A percentile compares a stretch with the other conserved stretches of the same genome.
These are phyloP conservation scores for Colletotrichum camelliae DNA, from an alignment of 2,329 filamentous ascomycete species.

Conservation along the genomic window DNA sequence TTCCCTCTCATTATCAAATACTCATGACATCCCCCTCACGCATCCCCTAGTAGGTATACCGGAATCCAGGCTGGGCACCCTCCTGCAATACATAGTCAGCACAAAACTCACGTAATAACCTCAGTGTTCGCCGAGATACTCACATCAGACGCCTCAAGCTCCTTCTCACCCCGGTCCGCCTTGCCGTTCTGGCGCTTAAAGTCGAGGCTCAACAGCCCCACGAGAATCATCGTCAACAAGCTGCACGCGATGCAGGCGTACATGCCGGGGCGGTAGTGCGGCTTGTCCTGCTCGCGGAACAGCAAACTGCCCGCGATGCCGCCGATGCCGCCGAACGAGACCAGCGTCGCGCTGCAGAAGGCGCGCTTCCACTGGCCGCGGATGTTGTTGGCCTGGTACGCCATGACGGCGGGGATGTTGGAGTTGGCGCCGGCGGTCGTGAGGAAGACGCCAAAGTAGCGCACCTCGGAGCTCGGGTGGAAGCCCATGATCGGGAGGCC, in stretches of 20 bases:
- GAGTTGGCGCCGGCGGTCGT: constrained; percentile 78
- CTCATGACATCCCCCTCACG: neutral
- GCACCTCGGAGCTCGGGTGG: constrained; percentile 56
- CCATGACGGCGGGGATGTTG: constrained; percentile 76
- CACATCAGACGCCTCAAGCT: constrained; percentile 56
- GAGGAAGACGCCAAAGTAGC: constrained; percentile 79
- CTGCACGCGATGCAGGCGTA: constrained; percentile 60
- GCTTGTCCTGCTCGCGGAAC: constrained; percentile 65
- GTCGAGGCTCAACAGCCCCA: constrained; percentile 42
- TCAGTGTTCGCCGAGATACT: constrained; percentile 28
- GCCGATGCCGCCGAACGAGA: constrained; percentile 78
- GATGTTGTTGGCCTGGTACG: constrained; percentile 88
- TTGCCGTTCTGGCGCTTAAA: constrained; percentile 51
- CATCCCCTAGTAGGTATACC: constrained; percentile 35
- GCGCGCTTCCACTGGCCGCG: constrained; percentile 89
- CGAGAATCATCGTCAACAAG: constrained; percentile 51
- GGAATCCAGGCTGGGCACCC: constrained; percentile 31
- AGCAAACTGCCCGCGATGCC: constrained; percentile 79
- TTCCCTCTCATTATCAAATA: neutral
- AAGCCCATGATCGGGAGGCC: constrained; percentile 79
- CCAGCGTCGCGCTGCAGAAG: constrained; percentile 76
- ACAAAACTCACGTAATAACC: neutral
- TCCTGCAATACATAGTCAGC: constrained; percentile 16
- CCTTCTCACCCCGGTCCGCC: constrained; percentile 58
- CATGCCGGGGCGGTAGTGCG: constrained; percentile 59